These are phyloP conservation scores for Laguncularia racemosa DNA, from an alignment of 345 rosid genomes.

Conservation along the genomic window DNA sequence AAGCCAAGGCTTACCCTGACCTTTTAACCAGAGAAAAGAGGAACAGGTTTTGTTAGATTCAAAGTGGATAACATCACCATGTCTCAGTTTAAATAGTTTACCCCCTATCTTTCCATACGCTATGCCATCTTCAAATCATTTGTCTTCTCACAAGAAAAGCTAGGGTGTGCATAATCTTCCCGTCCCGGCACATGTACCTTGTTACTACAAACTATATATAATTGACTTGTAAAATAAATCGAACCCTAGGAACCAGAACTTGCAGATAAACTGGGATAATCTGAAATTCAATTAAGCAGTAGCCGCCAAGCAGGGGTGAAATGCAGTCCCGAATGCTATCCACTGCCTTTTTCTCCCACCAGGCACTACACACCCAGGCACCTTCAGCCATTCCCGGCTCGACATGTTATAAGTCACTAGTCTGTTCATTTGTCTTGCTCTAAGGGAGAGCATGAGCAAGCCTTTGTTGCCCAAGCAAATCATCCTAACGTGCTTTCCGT, in stretches of 20 bases:
- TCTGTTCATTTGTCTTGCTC: constrained; percentile 87
- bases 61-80: too few species aligned
- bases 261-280: constrained; percentile 4
- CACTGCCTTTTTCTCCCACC: constrained; percentile 74
- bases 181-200: too few species aligned
- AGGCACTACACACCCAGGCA: constrained; percentile 75
- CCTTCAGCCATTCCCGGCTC: constrained; percentile 78
- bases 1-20: too few species aligned
- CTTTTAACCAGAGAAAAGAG: too few species aligned
- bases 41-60: too few species aligned
- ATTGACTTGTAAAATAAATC: constrained; percentile 9
- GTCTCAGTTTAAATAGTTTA: too few species aligned
- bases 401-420: constrained; percentile 66
- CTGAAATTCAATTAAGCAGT: constrained; percentile 31
- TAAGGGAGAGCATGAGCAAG: constrained; percentile 86
- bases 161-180: too few species aligned
- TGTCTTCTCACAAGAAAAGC: too few species aligned
- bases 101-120: too few species aligned
- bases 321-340: constrained; percentile 93
- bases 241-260: not conserved
- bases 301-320: constrained; percentile 70
- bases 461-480: constrained; percentile 98
- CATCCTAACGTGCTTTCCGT: constrained; percentile 98
- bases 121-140: too few species aligned
- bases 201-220: constrained; percentile 5